These are phyloP conservation scores for Cyberlindnera sargentensis DNA, from an alignment of 805 yeast genomes.

Conservation along the genomic window DNA sequence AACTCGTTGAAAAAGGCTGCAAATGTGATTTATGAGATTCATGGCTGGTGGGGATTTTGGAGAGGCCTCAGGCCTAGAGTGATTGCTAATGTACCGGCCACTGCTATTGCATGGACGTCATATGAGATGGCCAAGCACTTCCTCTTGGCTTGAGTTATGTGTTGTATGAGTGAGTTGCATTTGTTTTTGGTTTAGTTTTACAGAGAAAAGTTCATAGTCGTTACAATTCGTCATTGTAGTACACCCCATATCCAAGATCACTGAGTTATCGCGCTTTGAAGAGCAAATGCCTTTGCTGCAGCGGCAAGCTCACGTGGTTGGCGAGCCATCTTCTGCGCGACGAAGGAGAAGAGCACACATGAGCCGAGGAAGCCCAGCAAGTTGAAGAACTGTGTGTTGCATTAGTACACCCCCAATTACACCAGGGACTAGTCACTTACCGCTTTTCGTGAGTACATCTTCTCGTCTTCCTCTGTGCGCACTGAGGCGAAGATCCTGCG, in stretches of 20 bases:
- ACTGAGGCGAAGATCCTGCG: slow-evolving; percentile 76
- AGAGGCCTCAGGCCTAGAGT: slow-evolving; percentile 89
- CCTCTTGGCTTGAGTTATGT: slow-evolving; percentile 14
- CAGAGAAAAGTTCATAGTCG: background rate
- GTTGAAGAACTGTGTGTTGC: slow-evolving; percentile 44
- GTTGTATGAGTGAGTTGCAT: background rate
- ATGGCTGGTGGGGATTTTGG: slow-evolving; percentile 61
- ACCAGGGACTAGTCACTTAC: slow-evolving; percentile 23
- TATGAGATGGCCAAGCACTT: slow-evolving; percentile 87
- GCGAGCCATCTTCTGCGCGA: slow-evolving; percentile 49
- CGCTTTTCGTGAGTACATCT: slow-evolving; percentile 68
- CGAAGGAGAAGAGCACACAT: slow-evolving; percentile 73
- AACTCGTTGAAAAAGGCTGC: slow-evolving; percentile 70
- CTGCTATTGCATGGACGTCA: slow-evolving; percentile 97
- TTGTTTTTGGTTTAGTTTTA: background rate
- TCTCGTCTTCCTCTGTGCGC: slow-evolving; percentile 80
- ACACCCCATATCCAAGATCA: no score
- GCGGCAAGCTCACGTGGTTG: slow-evolving; percentile 21
- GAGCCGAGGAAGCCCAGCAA: slow-evolving; percentile 75
- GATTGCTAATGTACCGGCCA: slow-evolving; percentile 87
- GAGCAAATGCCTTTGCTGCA: slow-evolving; percentile 18
- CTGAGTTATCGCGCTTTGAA: slow-evolving; percentile 15
- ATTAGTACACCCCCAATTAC: background rate
- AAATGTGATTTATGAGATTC: slow-evolving; percentile 49
- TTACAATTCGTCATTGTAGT: background rate